These are phyloP conservation scores for Microdochium trichocladiopsis DNA, from an alignment of 2,329 filamentous ascomycete species.

Conservation along the genomic window DNA sequence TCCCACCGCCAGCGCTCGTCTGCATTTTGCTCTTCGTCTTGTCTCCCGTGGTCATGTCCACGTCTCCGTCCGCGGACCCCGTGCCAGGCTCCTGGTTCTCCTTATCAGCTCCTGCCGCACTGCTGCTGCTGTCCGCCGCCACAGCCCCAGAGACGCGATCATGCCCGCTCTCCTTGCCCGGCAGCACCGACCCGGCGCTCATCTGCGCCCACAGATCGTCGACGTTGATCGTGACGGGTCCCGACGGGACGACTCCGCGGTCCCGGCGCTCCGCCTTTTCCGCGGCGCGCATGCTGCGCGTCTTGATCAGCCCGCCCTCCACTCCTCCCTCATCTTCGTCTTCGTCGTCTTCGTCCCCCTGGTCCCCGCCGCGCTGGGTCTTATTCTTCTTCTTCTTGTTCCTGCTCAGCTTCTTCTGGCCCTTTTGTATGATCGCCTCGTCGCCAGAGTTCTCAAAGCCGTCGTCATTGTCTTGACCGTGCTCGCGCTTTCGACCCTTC, in stretches of 20 bases:
- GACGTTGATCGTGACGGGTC: conserved; percentile 62
- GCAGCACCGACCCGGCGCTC: conserved; percentile 36
- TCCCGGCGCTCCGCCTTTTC: conserved; percentile 56
- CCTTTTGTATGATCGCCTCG: conserved; percentile 59
- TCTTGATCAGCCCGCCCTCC: conserved; percentile 63
- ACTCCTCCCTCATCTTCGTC: conserved; percentile 47
- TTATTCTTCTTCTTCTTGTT: conserved; percentile 33
- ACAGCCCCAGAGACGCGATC: conserved; percentile 8
- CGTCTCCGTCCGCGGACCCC: conserved; percentile 8
- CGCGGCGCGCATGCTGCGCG: conserved; percentile 59
- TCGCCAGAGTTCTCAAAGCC: conserved; percentile 66
- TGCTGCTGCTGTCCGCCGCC: conserved; percentile 5
- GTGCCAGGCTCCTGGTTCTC: conserved; percentile 2
- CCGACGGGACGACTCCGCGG: conserved; percentile 33
- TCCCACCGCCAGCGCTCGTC: too few relatives aligned
- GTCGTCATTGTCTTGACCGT: conserved; percentile 31
- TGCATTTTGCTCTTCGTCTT: conserved; percentile 2
- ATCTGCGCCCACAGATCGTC: conserved; percentile 65
- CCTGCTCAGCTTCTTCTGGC: conserved; percentile 35
- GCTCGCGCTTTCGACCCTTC: neutral
- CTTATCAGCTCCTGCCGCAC: conserved; percentile 7
- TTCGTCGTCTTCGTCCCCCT: conserved; percentile 1
- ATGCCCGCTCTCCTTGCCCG: conserved; percentile 15
- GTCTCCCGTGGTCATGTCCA: conserved; percentile 8
- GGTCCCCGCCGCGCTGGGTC: conserved; percentile 26